A percentile compares a stretch with the other conserved stretches of the same genome.
phyloP scores from a whole-genome alignment of 139 green algal genomes.

The Chlorella sp. region DNA sequence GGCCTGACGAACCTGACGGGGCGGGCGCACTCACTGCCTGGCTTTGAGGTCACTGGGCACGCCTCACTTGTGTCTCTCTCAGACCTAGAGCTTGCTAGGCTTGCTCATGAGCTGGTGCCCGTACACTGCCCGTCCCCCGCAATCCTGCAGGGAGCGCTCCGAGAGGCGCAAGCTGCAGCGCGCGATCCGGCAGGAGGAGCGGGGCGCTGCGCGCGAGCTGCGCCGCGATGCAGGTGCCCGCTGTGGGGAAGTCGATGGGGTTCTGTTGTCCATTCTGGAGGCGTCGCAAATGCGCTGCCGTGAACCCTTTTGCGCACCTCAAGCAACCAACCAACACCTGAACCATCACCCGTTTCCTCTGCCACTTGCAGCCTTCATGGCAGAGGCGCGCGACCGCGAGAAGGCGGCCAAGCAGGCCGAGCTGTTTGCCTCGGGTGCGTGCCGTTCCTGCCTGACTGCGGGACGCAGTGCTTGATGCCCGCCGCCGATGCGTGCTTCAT shows the following conservation, averaged over 20 bases:
- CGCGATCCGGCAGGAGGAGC: constrained; percentile 68
- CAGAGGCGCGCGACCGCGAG: constrained; percentile 54
- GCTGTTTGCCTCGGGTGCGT: constrained; percentile 33
- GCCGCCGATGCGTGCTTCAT: background rate
- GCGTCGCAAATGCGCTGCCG: background rate
- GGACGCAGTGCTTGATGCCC: background rate
- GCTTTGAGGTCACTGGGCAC: too few species aligned
- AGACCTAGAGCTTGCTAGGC: too few species aligned
- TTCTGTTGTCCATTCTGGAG: background rate
- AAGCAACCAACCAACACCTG: background rate
- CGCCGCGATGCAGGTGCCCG: constrained; percentile 71
- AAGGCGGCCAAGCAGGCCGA: constrained; percentile 44
- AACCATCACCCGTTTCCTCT: background rate
- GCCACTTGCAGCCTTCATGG: constrained; percentile 67
- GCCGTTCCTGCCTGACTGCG: background rate
- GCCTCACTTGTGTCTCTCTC: too few species aligned
- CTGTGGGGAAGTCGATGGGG: background rate
- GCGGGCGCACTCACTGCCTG: too few species aligned
- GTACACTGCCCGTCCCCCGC: too few species aligned
- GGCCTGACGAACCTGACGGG: too few species aligned
- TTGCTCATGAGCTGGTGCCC: too few species aligned
- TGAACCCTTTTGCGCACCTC: background rate
- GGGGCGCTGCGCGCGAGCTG: constrained; percentile 89
- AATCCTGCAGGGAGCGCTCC: constrained; percentile 62
- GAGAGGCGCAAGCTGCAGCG: constrained; percentile 71